Evolutionary conservation across 225 moss, liverwort and hornwort genomes (phyloP), one percentile per base, ranked within the genome.

Genomic region (Rhytidiadelphus loreus): DNA sequence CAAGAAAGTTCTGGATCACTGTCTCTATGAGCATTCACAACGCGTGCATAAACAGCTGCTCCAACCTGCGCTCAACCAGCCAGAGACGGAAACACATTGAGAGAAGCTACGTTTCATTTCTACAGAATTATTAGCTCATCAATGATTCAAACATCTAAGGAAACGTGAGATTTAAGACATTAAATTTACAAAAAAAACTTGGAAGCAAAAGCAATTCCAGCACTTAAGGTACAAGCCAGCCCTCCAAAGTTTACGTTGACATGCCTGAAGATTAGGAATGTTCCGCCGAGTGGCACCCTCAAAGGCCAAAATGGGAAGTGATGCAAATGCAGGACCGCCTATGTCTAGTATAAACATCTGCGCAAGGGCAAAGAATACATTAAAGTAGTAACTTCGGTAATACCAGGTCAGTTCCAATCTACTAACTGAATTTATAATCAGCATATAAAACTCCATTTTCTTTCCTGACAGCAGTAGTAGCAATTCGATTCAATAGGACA

Each of bases 241-340:
- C 64, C 86, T 87, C 41, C 43, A 76, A 65, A 72, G 62, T 75
- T 81, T 16, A 86, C 88, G 86, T 90, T 90, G 86, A 89, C 93
- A 91, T 96, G 89, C 98, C 98, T 99, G 97, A 90, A 99, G 96
- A 91, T 95, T 97, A 90, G 97, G 98, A 86, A 94, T 93, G 91
- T 99, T 99, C 69, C 97, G 95, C 79, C 98, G 94, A 63, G 97
- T 95, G 86, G 96, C 98, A 68, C 98, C 96, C 93, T 99, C 98
- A 87, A 97, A 97, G 73, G 98, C 96, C 77, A 99, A 90, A 66
- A 90, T 93, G 11, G 95, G 96, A 85, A 99, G 95, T 74, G 93
- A 90, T 87, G 96, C 97, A 85, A 90, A 86, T 57, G 93, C 91
- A 89, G 98, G 96, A 72, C 96, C 95, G 26, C 92, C 95, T 77